Evolutionary conservation across 2,329 filamentous ascomycete genomes (phyloP), one percentile per base, ranked within the genome.

Genomic region (Xylaria polymorpha): DNA sequence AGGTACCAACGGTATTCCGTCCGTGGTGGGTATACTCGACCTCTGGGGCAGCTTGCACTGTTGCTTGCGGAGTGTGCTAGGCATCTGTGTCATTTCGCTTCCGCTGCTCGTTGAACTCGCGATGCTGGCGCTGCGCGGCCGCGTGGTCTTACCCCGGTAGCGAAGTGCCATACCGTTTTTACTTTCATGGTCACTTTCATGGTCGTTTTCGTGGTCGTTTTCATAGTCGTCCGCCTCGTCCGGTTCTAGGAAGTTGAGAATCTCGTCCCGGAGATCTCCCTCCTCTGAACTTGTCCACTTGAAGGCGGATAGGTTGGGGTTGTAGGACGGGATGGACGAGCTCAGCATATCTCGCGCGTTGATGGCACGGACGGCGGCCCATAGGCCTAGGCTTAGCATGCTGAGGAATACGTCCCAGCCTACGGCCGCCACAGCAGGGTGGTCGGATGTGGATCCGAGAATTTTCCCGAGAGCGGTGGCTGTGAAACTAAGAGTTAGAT

Each of bases 371-470:
- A 85, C 81, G 48, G 86, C 86, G n/a, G 85, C 84, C 88, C 88
- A 90, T 1, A 85, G 66, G 1, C 87, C 83, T n/a, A 90, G 77
- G 65, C 84, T 86, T 15, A 87, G 67, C 1, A 82, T 81, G 25
- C 85, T 87, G 43, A 90, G 80, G 15, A 91, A 75, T 1, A 88
- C 88, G 76, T 91, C 89, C 78, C 85, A 85, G 6, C 85, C 86
- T 0, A 86, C 85, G 20, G 83, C 85, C 22, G 85, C 84, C 37
- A 91, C 84, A 25, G 84, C 85, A 0, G 88, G 88, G 74, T 91
- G 87, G 61, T 86, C 86, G 67, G 81, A 82, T 60, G 87, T 81
- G 1, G 85, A 84, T 48, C 82, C 84, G 32, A 86, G 80, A 14
- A 87, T 78, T 74, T 81, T 83, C 56, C 79, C 81, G 15, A 85